Evolutionary conservation across 2,329 filamentous ascomycete genomes (phyloP), one percentile per base, ranked within the genome.

Genomic region (Aspergillus carbonarius): DNA sequence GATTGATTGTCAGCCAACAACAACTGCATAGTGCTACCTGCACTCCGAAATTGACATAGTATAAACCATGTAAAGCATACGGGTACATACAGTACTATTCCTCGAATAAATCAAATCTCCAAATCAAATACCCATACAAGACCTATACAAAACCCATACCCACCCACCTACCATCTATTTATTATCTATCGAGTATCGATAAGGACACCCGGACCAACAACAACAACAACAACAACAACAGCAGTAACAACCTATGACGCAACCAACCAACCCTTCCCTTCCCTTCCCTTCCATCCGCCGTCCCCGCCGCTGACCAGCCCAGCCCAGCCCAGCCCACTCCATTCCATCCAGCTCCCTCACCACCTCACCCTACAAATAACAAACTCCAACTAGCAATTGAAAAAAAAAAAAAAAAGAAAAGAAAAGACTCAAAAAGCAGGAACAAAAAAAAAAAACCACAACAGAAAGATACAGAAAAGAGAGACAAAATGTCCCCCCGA

Each of bases 401-500:
- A 55, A 58, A 58, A 32, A 52, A 49, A 30, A 40, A 42, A 50
- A 44, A 51, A 55, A 44, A 40, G 48, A 15, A 15, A 49, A 55
- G 12, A 53, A 54, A 44, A 48, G n/a, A n/a, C n/a, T 44, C 13
- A 27, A 46, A 55, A 57, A 60, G 27, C 54, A n/a, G n/a, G n/a
- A n/a, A n/a, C n/a, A 50, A 44, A 51, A 56, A 39, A 40, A 48
- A n/a, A 15, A 50, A 55, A 13, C 49, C 51, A 39, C 42, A 23
- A 23, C 23, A 34, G 3, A 30, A 47, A 55, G 55, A 60, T 25
- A 52, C 55, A 54, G 32, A 48, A 54, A 52, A 35, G 18, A 13
- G 4, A 55, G 48, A 53, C 58, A 54, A 44, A 63, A 76, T 79
- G 76, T 86, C 88, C 2, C 90, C 91, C 1, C 84, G 90, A 54